phyloP scores from a whole-genome alignment of 768 basidiomycete genomes.

The Phlegmacium glaucopus region DNA sequence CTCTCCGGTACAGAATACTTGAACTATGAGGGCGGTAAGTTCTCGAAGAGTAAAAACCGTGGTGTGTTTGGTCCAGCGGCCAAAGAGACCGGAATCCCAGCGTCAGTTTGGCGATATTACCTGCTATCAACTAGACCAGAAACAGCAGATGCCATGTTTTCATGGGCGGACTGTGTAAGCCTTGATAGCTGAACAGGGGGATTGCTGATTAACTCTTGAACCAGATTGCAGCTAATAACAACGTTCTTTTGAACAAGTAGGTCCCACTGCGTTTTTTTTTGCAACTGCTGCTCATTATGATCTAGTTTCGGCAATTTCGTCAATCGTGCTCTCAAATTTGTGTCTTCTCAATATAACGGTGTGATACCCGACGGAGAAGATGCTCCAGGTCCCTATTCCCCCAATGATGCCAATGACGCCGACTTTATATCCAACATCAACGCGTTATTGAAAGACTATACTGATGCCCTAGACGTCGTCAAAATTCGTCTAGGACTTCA shows the following conservation, averaged over 20 bases:
- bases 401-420: constrained; percentile 61
- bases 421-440: constrained; percentile 84
- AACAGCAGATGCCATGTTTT: constrained; percentile 92
- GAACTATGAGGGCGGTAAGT: constrained; percentile 98
- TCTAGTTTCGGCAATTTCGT: constrained; percentile 94
- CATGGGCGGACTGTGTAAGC: constrained; percentile 90
- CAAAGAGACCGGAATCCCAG: constrained; percentile 87
- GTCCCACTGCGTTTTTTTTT: constrained; percentile 13
- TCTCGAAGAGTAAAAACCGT: constrained; percentile 95
- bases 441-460: constrained; percentile 71
- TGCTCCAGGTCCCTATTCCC: constrained; percentile 62
- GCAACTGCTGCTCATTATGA: neutral
- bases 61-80: constrained; percentile 97
- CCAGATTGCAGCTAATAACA: constrained; percentile 90
- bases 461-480: constrained; percentile 85
- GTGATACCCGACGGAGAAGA: constrained; percentile 80
- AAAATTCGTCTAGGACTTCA: constrained; percentile 88
- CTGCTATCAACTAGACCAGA: constrained; percentile 91
- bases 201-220: constrained; percentile 5
- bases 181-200: neutral
- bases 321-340: constrained; percentile 91
- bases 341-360: constrained; percentile 78
- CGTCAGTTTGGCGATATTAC: constrained; percentile 97
- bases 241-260: constrained; percentile 89
- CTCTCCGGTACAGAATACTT: constrained; percentile 67